Evolutionary conservation across 2,329 filamentous ascomycete genomes (phyloP).

Genomic region (Penicillium sp.): DNA sequence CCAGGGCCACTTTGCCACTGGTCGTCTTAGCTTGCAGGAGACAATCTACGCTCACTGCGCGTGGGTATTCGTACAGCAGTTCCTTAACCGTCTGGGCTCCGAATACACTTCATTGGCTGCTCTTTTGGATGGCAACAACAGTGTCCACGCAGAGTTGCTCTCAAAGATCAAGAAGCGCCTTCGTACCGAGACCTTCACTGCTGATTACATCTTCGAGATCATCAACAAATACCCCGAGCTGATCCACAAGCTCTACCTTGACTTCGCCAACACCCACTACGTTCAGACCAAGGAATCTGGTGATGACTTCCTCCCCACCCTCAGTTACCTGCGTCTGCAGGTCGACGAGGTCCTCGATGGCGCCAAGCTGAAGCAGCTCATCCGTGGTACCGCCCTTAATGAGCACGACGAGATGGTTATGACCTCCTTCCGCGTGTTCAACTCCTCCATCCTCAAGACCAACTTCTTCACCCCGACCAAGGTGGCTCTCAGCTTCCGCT

Average conservation of each 20-base stretch:
- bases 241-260: constrained; percentile 77
- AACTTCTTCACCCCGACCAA: constrained; percentile 98
- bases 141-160: constrained; percentile 73
- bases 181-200: constrained; percentile 92
- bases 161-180: constrained; percentile 92
- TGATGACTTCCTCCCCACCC: constrained; percentile 61
- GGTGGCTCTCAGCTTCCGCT: constrained; percentile 90
- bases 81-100: constrained; percentile 84
- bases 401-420: constrained; percentile 98
- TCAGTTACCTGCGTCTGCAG: constrained; percentile 58
- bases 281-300: constrained; percentile 54
- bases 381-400: constrained; percentile 71
- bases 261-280: constrained; percentile 82
- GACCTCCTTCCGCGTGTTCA: constrained; percentile 93
- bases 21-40: constrained; percentile 84
- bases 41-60: constrained; percentile 95
- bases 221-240: constrained; percentile 83
- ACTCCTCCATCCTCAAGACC: constrained; percentile 85
- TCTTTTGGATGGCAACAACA: constrained; percentile 71
- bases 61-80: constrained; percentile 96
- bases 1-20: constrained; percentile 76
- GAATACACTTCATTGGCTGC: constrained; percentile 83
- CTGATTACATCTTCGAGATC: constrained; percentile 96
- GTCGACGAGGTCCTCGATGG: constrained; percentile 69
- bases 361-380: constrained; percentile 62